Evolutionary conservation across 805 yeast genomes (phyloP).

Genomic region (Kodamaea lidongshanica): DNA sequence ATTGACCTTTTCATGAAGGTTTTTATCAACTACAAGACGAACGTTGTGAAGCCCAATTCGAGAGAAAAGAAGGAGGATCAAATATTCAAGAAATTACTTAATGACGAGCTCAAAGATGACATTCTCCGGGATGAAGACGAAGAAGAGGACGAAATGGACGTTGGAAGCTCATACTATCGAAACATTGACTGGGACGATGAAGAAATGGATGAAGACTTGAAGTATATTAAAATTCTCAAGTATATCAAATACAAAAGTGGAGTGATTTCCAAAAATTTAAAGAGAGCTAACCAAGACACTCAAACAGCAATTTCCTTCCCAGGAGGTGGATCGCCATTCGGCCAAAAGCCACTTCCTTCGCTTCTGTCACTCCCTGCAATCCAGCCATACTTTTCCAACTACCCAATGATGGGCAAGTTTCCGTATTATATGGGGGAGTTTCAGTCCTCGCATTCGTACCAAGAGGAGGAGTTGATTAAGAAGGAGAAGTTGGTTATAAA

Average conservation of each 20-base stretch:
- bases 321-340: no score
- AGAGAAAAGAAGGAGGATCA: conserved; percentile 28
- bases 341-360: no score
- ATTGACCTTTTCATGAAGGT: conserved; percentile 31
- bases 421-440: conserved; percentile 11
- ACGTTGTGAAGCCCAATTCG: conserved; percentile 14
- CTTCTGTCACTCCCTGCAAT: no score
- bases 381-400: conserved; percentile 5
- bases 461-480: conserved; percentile 19
- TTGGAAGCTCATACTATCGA: conserved; percentile 20
- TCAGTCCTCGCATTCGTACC: conserved; percentile 1
- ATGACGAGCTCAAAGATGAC: conserved; percentile 35
- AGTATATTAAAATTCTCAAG: conserved; percentile 36
- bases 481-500: conserved; percentile 26
- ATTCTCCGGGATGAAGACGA: conserved; percentile 26
- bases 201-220: conserved; percentile 42
- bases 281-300: no score
- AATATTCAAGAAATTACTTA: conserved; percentile 31
- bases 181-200: conserved; percentile 46
- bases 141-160: conserved; percentile 24
- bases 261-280: neutral
- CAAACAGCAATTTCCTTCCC: no score
- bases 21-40: conserved; percentile 34
- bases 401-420: conserved; percentile 10
- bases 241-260: conserved; percentile 34